Evolutionary conservation across 2,329 filamentous ascomycete species (phyloP), one percentile per base, ranked within the genome.

Genomic region (Cryphonectria naterciae): DNA sequence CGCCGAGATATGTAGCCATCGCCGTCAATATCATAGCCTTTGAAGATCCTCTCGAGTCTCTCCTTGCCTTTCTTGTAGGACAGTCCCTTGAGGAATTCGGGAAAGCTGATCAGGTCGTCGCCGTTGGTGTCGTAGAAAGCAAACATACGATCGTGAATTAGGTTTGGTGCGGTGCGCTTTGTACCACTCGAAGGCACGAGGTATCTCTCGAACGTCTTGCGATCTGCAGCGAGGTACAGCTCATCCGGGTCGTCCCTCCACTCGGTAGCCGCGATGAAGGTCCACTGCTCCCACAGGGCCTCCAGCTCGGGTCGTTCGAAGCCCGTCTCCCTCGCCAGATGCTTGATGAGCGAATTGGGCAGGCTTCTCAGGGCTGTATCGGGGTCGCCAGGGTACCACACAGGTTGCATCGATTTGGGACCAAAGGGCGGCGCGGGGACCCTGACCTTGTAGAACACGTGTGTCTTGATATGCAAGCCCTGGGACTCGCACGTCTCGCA

Each of bases 111-210:
- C 10, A 97, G 84, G 32, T 92, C 93, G 78, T 99, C 94, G 58
- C 89, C 87, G 79, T 98, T 95, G 43, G 91, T 93, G 80, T 99
- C 96, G 80, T 98, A 99, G 80, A 98, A 98, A 66, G 93, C 89
- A 81, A 98, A 99, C 88, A 98, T 96, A 75, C 96, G 92, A 79
- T 99, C 95, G 78, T 97, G 96, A 71, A 99, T 93, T 19, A 97
- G 88, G 78, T 97, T 98, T 1, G 95, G 93, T 0, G 92, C 87
- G 15, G 92, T 89, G 69, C 94, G 91, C 43, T 91, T 88, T 70
- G 90, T 88, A n/a, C 92, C 92, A 19, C 92, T 93, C n/a, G 92
- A 92, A 4, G 94, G 93, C 10, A 97, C 91, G 72, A 98, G 90
- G 75, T 94, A 97, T 64, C 93, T 90, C 78, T 98, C 94, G 81